A percentile compares a stretch with the other conserved stretches of the same genome.
Conservation (phyloP, 129 eudicot species). For the Mikania micrantha region DNA sequence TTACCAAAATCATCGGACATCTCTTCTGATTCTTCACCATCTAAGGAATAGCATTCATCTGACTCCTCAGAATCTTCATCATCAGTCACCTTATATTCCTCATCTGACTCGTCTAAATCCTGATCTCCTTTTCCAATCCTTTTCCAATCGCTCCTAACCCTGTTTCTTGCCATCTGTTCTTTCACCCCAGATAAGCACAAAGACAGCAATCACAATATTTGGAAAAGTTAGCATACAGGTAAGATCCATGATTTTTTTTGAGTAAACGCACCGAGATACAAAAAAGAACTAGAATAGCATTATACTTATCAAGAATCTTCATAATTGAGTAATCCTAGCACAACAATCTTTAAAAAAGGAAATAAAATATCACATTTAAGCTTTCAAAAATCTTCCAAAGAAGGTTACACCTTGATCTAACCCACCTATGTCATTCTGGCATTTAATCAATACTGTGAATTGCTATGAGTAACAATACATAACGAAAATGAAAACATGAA, state of each 20-base stretch:
- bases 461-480: neutral
- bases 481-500: neutral
- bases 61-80: constrained; percentile 62
- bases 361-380: too few relatives aligned
- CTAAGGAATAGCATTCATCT: constrained; percentile 59
- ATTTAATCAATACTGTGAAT: neutral
- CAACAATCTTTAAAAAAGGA: neutral
- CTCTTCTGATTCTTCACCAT: constrained; percentile 63
- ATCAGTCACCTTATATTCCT: constrained; percentile 64
- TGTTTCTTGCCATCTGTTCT: constrained; percentile 52
- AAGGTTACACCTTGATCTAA: constrained; percentile 12
- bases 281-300: neutral
- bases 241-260: neutral
- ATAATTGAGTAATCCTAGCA: neutral
- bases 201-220: constrained; percentile 14
- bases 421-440: neutral
- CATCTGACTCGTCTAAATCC: constrained; percentile 75
- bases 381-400: neutral
- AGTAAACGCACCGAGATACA: neutral
- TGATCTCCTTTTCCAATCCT: constrained; percentile 19
- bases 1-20: constrained; percentile 37
- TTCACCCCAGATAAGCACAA: constrained; percentile 22
- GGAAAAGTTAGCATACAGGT: neutral
- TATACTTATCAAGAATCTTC: constrained; percentile 11
- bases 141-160: constrained; percentile 30